Evolutionary conservation across 257 asterid genomes (phyloP), one percentile per base, ranked within the genome.

Genomic region (Buddleja alternifolia): DNA sequence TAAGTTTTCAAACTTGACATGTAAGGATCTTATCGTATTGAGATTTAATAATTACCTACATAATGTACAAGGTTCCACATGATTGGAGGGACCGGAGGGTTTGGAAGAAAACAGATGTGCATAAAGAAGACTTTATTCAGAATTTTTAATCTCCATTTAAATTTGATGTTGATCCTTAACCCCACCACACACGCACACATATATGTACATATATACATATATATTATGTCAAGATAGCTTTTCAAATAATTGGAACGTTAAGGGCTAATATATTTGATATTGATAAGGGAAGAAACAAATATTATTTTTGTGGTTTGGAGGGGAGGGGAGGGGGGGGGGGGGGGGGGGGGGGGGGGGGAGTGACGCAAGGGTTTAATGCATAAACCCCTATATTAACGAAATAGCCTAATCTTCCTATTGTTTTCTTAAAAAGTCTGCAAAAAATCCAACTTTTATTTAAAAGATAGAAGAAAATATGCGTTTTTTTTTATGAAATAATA

Each of bases 41-140:
- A 8, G 17, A 25, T 46, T 47, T 12, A 37, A 61, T 48, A 15
- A 54, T 34, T 15, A 51, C 10, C 20, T 42, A 29, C n/a, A 66
- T 42, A 41, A 42, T 23, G 42, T 50, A 58, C 55, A 70, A 40
- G 29, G 46, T 25, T 61, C 37, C 48, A 17, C 67, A 52, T 71
- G 69, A 71, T 73, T 56, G 63, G 59, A 55, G 51, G 67, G 21
- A 23, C 77, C 80, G 10, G 24, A 48, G 32, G 63, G 36, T 23
- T 46, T 76, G 81, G 81, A 76, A 64, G 75, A 71, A 73, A 66
- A 59, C 63, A 37, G 36, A 60, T 29, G 34, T 29, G 5, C 5
- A 29, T 29, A 5, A 29, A 29, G 5, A 5, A 5, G 34, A 29
- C 34, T 29, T 29, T 5, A 2, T 36, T 59, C 32, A 37, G 2